phyloP scores from a whole-genome alignment of 169 alveolate species.

The Eimeria falciformis region DNA sequence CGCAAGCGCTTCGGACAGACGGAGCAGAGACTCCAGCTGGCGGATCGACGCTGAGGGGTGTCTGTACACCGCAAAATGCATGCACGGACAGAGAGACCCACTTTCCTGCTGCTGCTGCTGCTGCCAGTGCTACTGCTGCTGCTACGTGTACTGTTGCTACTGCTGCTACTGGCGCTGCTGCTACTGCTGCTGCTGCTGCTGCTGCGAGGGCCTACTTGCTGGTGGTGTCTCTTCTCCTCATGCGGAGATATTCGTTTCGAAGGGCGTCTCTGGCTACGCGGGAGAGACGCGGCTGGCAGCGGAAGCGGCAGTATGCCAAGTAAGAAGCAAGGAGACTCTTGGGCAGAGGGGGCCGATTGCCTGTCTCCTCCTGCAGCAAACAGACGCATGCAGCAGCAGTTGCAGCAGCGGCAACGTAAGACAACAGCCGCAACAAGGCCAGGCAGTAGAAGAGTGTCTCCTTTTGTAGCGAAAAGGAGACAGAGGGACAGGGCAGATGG shows the following conservation, averaged over 20 bases:
- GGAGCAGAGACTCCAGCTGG: slow-evolving; percentile 96
- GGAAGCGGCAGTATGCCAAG: slow-evolving; percentile 93
- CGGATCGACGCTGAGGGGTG: slow-evolving; percentile 97
- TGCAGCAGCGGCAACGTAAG: slow-evolving; percentile 21
- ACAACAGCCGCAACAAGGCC: background rate
- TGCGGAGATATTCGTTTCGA: slow-evolving; percentile 91
- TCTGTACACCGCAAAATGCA: slow-evolving; percentile 75
- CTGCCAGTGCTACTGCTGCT: background rate
- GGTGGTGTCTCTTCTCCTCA: slow-evolving; percentile 92
- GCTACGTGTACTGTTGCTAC: background rate
- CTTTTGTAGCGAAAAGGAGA: too few species aligned
- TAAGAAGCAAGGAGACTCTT: slow-evolving; percentile 86
- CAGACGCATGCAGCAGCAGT: background rate
- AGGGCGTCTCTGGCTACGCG: slow-evolving; percentile 90
- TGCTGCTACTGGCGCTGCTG: background rate
- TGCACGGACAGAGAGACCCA: background rate
- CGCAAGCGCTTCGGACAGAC: slow-evolving; percentile 98
- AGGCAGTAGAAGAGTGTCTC: too few species aligned
- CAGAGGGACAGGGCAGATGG: too few species aligned
- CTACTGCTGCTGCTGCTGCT: background rate
- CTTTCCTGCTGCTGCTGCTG: background rate
- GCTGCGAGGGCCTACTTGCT: slow-evolving; percentile 54
- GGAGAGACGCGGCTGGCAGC: slow-evolving; percentile 94
- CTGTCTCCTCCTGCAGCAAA: background rate
- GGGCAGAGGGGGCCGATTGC: background rate